Evolutionary conservation across 2,329 filamentous ascomycete genomes (phyloP), one percentile per base, ranked within the genome.

Genomic region (Uncinocarpus reesii): DNA sequence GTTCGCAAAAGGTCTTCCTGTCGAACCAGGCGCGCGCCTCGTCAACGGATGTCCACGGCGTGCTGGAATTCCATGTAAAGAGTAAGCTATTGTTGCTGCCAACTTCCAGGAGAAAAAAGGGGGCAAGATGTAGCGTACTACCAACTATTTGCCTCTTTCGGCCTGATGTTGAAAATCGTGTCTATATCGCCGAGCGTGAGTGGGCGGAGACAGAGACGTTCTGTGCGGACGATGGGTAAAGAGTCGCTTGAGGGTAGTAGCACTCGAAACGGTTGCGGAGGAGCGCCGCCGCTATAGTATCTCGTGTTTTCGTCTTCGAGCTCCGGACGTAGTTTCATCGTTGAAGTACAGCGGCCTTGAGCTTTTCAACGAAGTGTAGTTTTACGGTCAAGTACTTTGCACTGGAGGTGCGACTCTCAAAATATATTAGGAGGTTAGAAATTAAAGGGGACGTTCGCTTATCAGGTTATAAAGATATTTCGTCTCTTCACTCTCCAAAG

Each of bases 241-340:
- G 28, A n/a, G 7, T 51, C 38, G n/a, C 23, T 28, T 7, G 47
- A 32, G 13, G 51, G 48, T 2, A 53, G 13, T 4, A 51, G 31
- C 4, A 47, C 36, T 10, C 21, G 48, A 24, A 48, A 43, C 7
- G 48, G 48, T 20, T 46, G 51, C 3, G 49, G 48, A 4, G 51
- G 35, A 16, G 43, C 40, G 10, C 51, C 51, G 10, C 44, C 51
- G 4, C 32, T 42, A 10, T 42, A 29, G 31, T 51, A 53, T 24
- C 36, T 34, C 11, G n/a, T 16, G 18, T 52, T 43, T 26, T 47
- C 42, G 20, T 52, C 47, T 16, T 42, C 42, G 4, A 37, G 24
- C 41, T 37, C 37, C 3, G 38, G 41, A 21, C 47, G 38, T 42
- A 37, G 40, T 34, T 48, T 40, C 8, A 41, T 32, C 26, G 35